Evolutionary conservation across 2,329 filamentous ascomycete genomes (phyloP), one percentile per base, ranked within the genome.

Genomic region (Fusarium albidum): DNA sequence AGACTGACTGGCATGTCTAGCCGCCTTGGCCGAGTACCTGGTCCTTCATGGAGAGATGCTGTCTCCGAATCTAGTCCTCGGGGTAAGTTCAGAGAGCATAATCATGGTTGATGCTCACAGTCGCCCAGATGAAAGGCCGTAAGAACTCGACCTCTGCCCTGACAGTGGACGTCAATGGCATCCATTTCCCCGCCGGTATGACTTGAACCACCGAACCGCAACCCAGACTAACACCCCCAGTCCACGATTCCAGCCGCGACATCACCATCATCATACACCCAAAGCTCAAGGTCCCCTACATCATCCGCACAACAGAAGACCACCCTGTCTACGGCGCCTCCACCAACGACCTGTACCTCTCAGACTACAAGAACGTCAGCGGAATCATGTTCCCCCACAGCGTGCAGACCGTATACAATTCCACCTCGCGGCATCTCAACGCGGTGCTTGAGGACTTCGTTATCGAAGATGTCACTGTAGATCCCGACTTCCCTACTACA

Each of bases 361-460:
- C 47, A 3, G 6, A 56, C 9, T 62, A 62, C 18, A 59, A 56
- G 13, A 3, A 26, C 0, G 42, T 59, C 1, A 3, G 43, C 3
- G 51, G 51, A 2, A 34, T 59, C 3, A 47, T 39, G 3, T 59
- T 62, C 5, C 59, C 59, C 0, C 51, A 53, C 8, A 25, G 32
- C 0, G n/a, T 62, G 6, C 59, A 62, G 7, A 59, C 51, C 0
- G 15, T 62, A 9, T 59, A 59, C 39, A 59, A 45, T 21, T 31
- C 55, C 1, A 35, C 42, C 6, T 26, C 26, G 6, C 37, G 46
- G 11, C 47, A 49, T 0, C 28, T 62, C 2, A 44, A 34, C 1
- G 59, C 40, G 3, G 37, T 45, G 3, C 44, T 62, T 0, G 59
- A 62, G 7, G 58, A 62, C 25, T 62, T 48, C 11, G 27, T 41